phyloP scores from a whole-genome alignment of 129 eudicot genomes.

The Erigeron canadensis region DNA sequence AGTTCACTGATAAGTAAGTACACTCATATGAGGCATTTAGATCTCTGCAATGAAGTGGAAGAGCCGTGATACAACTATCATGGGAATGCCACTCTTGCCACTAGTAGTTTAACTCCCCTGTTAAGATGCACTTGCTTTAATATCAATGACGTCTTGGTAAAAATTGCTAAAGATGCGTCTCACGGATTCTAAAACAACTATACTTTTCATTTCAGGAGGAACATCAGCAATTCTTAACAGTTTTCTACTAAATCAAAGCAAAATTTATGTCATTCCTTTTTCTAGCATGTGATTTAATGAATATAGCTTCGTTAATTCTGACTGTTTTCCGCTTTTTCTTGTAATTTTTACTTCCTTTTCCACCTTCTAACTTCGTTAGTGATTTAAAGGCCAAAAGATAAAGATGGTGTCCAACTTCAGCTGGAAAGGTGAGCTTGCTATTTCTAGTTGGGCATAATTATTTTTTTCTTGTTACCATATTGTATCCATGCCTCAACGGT shows the following conservation, averaged over 20 bases:
- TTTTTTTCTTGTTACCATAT: constrained; percentile 15
- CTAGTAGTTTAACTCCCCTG: background rate
- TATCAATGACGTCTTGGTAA: too few relatives aligned
- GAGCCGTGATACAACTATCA: background rate
- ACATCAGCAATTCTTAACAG: background rate
- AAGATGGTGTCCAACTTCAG: constrained; percentile 87
- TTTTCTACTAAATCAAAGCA: background rate
- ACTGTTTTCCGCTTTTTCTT: constrained; percentile 18
- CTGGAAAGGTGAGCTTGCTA: constrained; percentile 71
- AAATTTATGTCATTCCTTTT: background rate
- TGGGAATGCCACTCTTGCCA: background rate
- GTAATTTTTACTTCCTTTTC: constrained; percentile 7
- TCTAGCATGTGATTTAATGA: constrained; percentile 17
- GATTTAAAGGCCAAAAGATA: constrained; percentile 73
- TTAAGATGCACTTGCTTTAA: too few relatives aligned
- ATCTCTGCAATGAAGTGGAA: background rate
- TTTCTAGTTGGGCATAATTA: background rate
- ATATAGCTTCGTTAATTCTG: constrained; percentile 2
- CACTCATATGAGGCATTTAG: background rate
- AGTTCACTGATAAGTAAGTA: constrained; percentile 61
- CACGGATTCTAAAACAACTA: background rate
- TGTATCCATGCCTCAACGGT: constrained; percentile 1
- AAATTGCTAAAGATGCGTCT: too few relatives aligned
- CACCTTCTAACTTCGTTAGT: constrained; percentile 21
- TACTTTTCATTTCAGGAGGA: background rate